Conservation (phyloP, 495 filamentous ascomycete species). For the Lasiosphaeria hispida region DNA sequence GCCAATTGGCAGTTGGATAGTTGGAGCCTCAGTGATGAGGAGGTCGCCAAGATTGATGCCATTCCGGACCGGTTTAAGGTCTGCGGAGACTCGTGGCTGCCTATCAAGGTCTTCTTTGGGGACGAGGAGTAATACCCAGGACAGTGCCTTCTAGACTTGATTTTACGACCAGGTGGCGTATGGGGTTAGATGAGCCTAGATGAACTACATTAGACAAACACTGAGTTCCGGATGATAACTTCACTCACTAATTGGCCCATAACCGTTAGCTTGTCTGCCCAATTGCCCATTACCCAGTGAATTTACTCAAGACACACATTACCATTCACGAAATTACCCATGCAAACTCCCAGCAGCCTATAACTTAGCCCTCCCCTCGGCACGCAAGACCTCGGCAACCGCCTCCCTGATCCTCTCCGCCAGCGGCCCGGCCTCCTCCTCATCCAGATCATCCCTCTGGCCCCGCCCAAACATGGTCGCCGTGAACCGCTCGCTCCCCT, state of each 20-base stretch:
- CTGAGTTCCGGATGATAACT: neutral
- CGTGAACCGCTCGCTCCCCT: conserved; percentile 51
- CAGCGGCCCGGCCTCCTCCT: conserved; percentile 70
- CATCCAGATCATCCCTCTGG: conserved; percentile 77
- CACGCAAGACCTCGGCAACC: conserved; percentile 53
- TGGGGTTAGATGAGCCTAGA: neutral
- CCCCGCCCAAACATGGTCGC: conserved; percentile 83
- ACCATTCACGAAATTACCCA: neutral
- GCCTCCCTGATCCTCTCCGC: conserved; percentile 60
- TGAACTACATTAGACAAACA: conserved; percentile 4
- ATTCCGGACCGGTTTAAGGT: conserved; percentile 73
- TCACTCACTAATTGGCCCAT: neutral
- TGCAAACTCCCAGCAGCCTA: conserved; percentile 12
- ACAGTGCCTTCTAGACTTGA: neutral
- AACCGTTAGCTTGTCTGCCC: too few relatives aligned
- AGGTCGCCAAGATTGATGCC: conserved; percentile 59
- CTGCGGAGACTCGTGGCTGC: conserved; percentile 67
- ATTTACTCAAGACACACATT: neutral
- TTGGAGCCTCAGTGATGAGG: conserved; percentile 62
- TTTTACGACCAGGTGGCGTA: too few relatives aligned
- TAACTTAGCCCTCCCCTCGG: conserved; percentile 48
- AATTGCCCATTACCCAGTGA: neutral
- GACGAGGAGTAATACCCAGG: conserved; percentile 60
- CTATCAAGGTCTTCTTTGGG: conserved; percentile 81
- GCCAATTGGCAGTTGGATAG: conserved; percentile 62